These are phyloP conservation scores for Penicillium manginii DNA, from an alignment of 495 filamentous ascomycete species.

Conservation along the genomic window DNA sequence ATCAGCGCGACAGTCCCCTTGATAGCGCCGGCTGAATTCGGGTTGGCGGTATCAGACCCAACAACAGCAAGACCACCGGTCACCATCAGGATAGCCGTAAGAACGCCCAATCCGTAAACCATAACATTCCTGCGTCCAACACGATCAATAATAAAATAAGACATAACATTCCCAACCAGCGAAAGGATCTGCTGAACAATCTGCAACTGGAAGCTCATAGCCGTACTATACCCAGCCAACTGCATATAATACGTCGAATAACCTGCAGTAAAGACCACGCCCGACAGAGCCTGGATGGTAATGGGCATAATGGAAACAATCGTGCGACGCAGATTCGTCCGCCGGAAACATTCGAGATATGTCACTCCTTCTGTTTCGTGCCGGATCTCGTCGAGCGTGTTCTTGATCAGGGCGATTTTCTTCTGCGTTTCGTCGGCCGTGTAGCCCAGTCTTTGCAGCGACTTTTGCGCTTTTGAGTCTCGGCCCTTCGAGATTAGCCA, in stretches of 20 bases:
- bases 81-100: slow-evolving; percentile 32
- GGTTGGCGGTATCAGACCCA: slow-evolving; percentile 16
- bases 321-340: slow-evolving; percentile 38
- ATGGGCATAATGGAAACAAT: slow-evolving; percentile 37
- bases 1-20: slow-evolving; percentile 30
- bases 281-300: slow-evolving; percentile 34
- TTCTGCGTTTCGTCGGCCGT: slow-evolving; percentile 12
- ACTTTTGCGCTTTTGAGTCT: slow-evolving; percentile 9
- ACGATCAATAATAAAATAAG: slow-evolving; percentile 34
- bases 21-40: slow-evolving; percentile 17
- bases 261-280: slow-evolving; percentile 29
- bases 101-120: slow-evolving; percentile 27
- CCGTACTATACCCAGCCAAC: slow-evolving; percentile 32
- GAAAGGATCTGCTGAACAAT: slow-evolving; percentile 38
- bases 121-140: slow-evolving; percentile 31
- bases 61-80: slow-evolving; percentile 28
- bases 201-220: slow-evolving; percentile 30
- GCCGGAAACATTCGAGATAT: slow-evolving; percentile 39
- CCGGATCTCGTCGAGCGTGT: slow-evolving; percentile 28
- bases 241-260: slow-evolving; percentile 42
- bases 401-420: slow-evolving; percentile 17
- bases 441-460: slow-evolving; percentile 19
- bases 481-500: slow-evolving; percentile 21
- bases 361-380: slow-evolving; percentile 36
- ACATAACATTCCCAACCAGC: slow-evolving; percentile 32